Evolutionary conservation across 1,284 basidiomycete species (phyloP), one percentile per base, ranked within the genome.

Genomic region (Papiliotrema laurentii): DNA sequence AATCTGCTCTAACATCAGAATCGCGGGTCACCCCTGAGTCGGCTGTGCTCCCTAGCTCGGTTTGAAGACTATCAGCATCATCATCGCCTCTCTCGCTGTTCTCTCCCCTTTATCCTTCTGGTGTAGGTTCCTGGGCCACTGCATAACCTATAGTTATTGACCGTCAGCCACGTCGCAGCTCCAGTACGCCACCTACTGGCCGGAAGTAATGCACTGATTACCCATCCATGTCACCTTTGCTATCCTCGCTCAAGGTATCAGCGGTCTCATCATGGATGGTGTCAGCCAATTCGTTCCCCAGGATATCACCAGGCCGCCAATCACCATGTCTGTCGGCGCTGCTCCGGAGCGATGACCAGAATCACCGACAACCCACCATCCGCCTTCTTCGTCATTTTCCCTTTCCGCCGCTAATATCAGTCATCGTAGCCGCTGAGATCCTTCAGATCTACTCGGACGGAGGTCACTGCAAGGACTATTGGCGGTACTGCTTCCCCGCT

Each of bases 401-500:
- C n/a, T n/a, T n/a, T n/a, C n/a, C n/a, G n/a, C 9, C 13, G 28
- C 47, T 40, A 27, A 48, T 19, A 16, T 3, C 45, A 64, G 63
- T 64, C 22, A 60, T 66, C 47, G 57, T 65, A 43, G 50, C 48
- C 27, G 56, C 52, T 21, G 57, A 64, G 33, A 28, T 66, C 3
- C 59, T 69, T 19, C 58, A 59, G 40, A 52, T 66, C 22, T 66
- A 54, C 51, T 66, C 63, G 1, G 54, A 67, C 46, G 70, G 70
- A 22, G 70, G 68, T 10, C 38, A 45, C 4, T 64, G 66, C 4
- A 60, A 50, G 36, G 58, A 69, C 46, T 73, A 73, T 54, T 73
- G 71, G 71, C 50, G 50, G 30, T 68, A 51, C 51, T 53, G 55
- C 40, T 70, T 73, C 55, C 66, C 66, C 5, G 64, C 54, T 6